Evolutionary conservation across 2,329 filamentous ascomycete genomes (phyloP), one percentile per base, ranked within the genome.

Genomic region (Fusarium sp.): DNA sequence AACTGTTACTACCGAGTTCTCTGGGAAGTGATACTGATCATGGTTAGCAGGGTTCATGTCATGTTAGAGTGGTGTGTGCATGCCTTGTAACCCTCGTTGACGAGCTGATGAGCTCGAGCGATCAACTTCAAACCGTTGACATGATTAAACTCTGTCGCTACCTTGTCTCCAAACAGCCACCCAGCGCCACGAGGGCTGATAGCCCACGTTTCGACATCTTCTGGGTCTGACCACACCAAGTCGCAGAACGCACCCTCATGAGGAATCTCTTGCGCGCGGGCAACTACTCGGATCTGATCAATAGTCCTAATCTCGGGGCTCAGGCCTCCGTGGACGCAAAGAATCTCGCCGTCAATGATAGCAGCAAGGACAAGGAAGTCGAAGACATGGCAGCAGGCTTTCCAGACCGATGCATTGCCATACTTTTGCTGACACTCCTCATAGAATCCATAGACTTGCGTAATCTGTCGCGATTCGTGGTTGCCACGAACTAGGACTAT

Each of bases 201-300:
- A 15, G 94, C 95, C 87, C 98, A 99, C 70, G 98, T 97, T 76
- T 98, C 95, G 52, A 97, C 91, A 73, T 99, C 96, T 78, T 99
- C 96, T 1, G 96, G 96, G 78, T 99, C 96, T 58, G 94, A 97
- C 96, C 96, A 99, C 7, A 99, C 96, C 40, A 99, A 84, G 79
- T 99, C 96, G 53, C 96, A 97, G 90, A 99, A 99, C 3, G 96
- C 96, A 7, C 96, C 96, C 83, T 99, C 96, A 77, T 99, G 96
- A 7, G 96, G 96, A 74, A 99, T 99, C 80, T 99, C 96, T 75
- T 97, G 92, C 75, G 97, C 98, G 48, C 96, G 92, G 73, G 98
- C 96, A 69, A 99, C 97, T 72, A 99, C 97, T 76, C 97, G 96
- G 81, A 99, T 98, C 84, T 99, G 96, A 79, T 99, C 96, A 77